Conservation (phyloP, 495 filamentous ascomycete species). For the Pyrenopolyporus hunteri region DNA sequence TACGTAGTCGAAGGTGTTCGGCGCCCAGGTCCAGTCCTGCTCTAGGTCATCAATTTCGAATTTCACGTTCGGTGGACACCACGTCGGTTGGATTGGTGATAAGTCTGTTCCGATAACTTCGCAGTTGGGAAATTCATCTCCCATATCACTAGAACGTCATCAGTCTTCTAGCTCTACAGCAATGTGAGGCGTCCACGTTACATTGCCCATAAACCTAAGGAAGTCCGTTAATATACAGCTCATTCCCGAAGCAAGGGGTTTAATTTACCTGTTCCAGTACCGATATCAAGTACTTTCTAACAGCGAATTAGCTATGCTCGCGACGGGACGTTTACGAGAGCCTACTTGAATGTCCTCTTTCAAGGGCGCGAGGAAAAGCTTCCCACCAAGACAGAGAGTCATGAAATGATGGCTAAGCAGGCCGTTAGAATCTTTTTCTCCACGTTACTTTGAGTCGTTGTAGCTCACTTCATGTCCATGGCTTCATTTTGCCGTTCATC, state of each 20-base stretch:
- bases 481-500: conserved; percentile 49
- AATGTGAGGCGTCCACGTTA: not conserved
- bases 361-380: conserved; percentile 65
- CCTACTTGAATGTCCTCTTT: conserved; percentile 42
- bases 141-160: conserved; percentile 36
- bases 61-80: conserved; percentile 60
- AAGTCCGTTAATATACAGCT: not conserved
- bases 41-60: conserved; percentile 62
- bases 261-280: conserved; percentile 62
- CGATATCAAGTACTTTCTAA: conserved; percentile 71
- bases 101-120: conserved; percentile 69
- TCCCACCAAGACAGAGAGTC: conserved; percentile 58
- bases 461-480: conserved; percentile 47
- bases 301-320: conserved; percentile 31
- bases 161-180: not conserved
- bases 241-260: not conserved
- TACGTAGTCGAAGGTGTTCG: conserved; percentile 61
- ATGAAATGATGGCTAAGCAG: conserved; percentile 44
- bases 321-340: not conserved
- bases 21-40: conserved; percentile 51
- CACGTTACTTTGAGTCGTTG: not conserved
- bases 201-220: conserved; percentile 35
- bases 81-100: conserved; percentile 60
- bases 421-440: not conserved
- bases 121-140: conserved; percentile 59